phyloP scores from a whole-genome alignment of 116 monocot genomes.

The Phalaenopsis hybrid region DNA sequence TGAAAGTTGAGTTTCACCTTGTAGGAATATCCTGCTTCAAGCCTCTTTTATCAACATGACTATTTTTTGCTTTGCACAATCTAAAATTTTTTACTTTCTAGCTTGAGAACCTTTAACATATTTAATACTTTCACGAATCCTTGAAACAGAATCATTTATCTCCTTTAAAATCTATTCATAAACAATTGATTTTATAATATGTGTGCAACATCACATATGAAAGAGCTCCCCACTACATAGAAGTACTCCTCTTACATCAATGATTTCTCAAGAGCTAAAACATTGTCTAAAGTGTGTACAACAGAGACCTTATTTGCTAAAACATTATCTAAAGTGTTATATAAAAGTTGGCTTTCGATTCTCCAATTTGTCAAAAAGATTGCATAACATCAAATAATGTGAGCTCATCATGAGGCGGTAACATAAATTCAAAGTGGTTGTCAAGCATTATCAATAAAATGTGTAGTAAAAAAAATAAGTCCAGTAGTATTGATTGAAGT shows the following conservation, averaged over 20 bases:
- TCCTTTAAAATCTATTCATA: constrained; percentile 24
- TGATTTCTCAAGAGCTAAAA: neutral
- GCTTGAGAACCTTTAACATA: constrained; percentile 33
- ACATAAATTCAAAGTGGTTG: constrained; percentile 5
- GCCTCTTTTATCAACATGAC: constrained; percentile 14
- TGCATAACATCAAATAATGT: constrained; percentile 1
- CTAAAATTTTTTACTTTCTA: constrained; percentile 28
- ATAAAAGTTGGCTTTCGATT: neutral
- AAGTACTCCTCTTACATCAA: constrained; percentile 14
- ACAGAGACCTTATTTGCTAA: neutral
- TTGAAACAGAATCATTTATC: constrained; percentile 19
- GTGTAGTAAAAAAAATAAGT: constrained; percentile 3
- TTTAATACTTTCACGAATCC: constrained; percentile 39
- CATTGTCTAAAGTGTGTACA: too few species aligned
- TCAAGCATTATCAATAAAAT: constrained; percentile 13
- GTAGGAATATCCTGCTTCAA: constrained; percentile 29
- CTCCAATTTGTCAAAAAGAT: constrained; percentile 6
- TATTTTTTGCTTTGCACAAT: constrained; percentile 19
- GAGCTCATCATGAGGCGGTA: constrained; percentile 7
- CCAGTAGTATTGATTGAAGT: neutral
- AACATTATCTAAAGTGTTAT: neutral
- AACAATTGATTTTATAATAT: constrained; percentile 26
- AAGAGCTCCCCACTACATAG: constrained; percentile 34
- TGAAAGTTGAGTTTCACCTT: constrained; percentile 40
- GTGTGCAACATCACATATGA: constrained; percentile 38